Base-by-base conservation (phyloP, 768 basidiomycete species). In the Calvatia gigantea region DNA sequence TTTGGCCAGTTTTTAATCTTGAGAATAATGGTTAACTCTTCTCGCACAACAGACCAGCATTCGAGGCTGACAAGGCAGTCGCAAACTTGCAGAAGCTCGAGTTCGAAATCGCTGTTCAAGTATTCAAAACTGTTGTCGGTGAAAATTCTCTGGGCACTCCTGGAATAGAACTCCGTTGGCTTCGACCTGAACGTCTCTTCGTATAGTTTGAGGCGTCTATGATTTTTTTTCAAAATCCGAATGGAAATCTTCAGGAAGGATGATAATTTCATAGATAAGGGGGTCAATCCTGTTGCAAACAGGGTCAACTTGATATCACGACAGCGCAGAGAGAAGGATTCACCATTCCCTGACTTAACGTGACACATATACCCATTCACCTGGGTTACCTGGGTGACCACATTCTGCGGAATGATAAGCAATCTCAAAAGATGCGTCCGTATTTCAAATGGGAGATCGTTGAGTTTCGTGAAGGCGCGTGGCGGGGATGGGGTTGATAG, bases 281-380 rank as follows among this genome's bases (percentile, higher is more conserved):
- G 50, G 50, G 3, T 51, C 50, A 28, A 42, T 6, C 50, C 50
- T 51, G 21, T 6, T 0, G 15, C 23, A 35, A 15, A 6, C 15
- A 41, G 9, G 19, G 21, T 28, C 21, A 51, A 15, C 41, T 9
- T 7, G 19, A 25, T n/a, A 27, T 4, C 2, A 28, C 15, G 23
- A 28, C 17, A 17, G 6, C 6, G 28, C 2, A 15, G 33, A 12
- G 27, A 42, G 15, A 39, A 31, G 31, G 38, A 41, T 17, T 19
- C 17, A 51, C 50, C 50, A 51, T 17, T 51, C 50, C 27, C 4
- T 51, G 27, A 51, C 50, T 29, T 51, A 29, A 17, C 33, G 50
- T 19, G 39, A 51, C 17, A 41, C 42, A 27, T 32, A 41, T 11
- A 42, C 19, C 50, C 50, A 51, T 2, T 51, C n/a, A 6, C 12